These are phyloP conservation scores for Hyaloperonospora arabidopsidis DNA, from an alignment of 352 stramenopile species.

Conservation along the genomic window DNA sequence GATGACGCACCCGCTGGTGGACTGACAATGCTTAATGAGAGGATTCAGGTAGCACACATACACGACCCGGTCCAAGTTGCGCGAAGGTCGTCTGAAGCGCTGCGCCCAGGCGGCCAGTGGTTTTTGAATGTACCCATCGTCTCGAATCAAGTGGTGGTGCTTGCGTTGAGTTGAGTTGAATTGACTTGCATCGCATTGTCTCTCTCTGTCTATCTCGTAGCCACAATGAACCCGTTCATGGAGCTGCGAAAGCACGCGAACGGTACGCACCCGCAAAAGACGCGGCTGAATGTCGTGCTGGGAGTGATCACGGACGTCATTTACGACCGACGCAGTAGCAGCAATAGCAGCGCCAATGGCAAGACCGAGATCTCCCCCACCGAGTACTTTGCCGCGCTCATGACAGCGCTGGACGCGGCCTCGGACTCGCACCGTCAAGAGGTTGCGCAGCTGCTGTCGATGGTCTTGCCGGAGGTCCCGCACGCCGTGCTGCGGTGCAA, in stretches of 20 bases:
- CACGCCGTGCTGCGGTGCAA: slow-evolving; percentile 75
- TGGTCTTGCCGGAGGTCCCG: slow-evolving; percentile 63
- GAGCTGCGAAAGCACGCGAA: slow-evolving; percentile 76
- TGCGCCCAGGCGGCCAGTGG: slow-evolving; percentile 19
- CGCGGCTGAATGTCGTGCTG: slow-evolving; percentile 77
- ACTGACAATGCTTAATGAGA: no score
- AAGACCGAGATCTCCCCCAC: slow-evolving; percentile 50
- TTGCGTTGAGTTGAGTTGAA: no score
- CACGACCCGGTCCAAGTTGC: neutral
- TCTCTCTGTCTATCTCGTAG: no score
- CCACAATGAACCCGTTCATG: slow-evolving; percentile 57
- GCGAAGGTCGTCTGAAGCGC: neutral
- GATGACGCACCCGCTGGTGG: no score
- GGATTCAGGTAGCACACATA: no score
- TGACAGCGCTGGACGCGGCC: slow-evolving; percentile 77
- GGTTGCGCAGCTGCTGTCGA: slow-evolving; percentile 64
- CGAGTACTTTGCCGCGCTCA: slow-evolving; percentile 84
- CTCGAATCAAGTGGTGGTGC: slow-evolving; percentile 1
- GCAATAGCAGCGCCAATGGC: slow-evolving; percentile 13
- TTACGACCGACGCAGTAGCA: slow-evolving; percentile 48
- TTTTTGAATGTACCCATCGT: no score
- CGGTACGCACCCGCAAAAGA: slow-evolving; percentile 70
- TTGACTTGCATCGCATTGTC: no score
- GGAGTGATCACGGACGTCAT: slow-evolving; percentile 79
- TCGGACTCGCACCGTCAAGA: slow-evolving; percentile 68